Conservation (phyloP, 176 grass and related monocot genomes). For the Lolium perenne region DNA sequence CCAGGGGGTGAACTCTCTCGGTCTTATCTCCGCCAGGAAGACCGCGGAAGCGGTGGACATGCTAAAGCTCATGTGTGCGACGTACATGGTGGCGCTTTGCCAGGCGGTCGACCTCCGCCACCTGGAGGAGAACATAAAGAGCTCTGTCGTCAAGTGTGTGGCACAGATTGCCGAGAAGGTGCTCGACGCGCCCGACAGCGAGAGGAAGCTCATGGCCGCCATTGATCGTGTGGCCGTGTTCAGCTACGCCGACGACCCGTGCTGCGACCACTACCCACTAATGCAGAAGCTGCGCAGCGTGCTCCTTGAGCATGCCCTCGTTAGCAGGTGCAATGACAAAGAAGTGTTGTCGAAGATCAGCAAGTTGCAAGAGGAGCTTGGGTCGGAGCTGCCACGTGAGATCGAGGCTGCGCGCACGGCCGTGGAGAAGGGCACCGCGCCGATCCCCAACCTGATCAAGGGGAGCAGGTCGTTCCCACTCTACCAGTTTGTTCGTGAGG, state of each 20-base stretch:
- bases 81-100: slow-evolving; percentile 75
- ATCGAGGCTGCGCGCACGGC: neutral
- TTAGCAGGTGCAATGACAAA: neutral
- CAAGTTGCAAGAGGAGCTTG: neutral
- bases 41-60: slow-evolving; percentile 84
- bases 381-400: neutral
- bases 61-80: slow-evolving; percentile 84
- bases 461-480: neutral
- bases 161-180: neutral
- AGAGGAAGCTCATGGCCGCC: neutral
- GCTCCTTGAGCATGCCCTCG: neutral
- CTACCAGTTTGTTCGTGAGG: neutral
- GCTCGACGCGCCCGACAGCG: neutral
- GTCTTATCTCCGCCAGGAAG: slow-evolving; percentile 80
- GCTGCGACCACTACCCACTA: neutral
- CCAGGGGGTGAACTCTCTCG: slow-evolving; percentile 92
- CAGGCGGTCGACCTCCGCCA: slow-evolving; percentile 77
- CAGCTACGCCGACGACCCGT: neutral
- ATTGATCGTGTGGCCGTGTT: neutral
- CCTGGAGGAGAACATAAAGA: slow-evolving; percentile 81
- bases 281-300: slow-evolving; percentile 14
- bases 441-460: neutral
- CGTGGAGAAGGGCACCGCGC: neutral
- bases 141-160: slow-evolving; percentile 16
- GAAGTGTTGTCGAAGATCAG: neutral